A percentile compares a stretch with the other conserved stretches of the same genome.
Evolutionary conservation across 768 basidiomycete genomes (phyloP).

Genomic region (Pleurotus salmoneostramineus): DNA sequence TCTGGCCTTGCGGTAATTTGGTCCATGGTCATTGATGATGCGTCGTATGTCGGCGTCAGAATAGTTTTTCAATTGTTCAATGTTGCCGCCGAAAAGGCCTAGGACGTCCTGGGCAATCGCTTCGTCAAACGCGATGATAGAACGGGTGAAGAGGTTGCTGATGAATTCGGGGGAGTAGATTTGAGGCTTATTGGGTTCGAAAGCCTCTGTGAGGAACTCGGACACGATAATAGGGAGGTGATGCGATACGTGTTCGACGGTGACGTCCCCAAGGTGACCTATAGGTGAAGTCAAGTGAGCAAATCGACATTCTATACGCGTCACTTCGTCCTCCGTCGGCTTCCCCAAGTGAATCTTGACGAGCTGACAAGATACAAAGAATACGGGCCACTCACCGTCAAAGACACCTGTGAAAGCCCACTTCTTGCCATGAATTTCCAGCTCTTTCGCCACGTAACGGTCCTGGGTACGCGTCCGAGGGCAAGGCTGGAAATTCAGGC

Average conservation of each 20-base stretch:
- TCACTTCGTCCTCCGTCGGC: not conserved
- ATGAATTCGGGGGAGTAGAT: conserved; percentile 44
- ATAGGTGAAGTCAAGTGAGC: conserved; percentile 9
- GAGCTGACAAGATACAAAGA: not conserved
- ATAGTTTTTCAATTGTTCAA: conserved; percentile 45
- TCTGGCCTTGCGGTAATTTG: conserved; percentile 60
- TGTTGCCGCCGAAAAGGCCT: conserved; percentile 53
- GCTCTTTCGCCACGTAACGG: conserved; percentile 54
- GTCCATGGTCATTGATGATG: conserved; percentile 64
- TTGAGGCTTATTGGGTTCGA: conserved; percentile 30
- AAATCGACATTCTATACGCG: not conserved
- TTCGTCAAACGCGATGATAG: conserved; percentile 60
- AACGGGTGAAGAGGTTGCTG: conserved; percentile 50
- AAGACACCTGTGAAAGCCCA: conserved; percentile 73
- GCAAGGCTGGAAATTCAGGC: conserved; percentile 67
- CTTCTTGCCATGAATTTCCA: conserved; percentile 48
- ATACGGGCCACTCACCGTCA: conserved; percentile 44
- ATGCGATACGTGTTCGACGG: conserved; percentile 64
- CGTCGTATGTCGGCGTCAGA: conserved; percentile 52
- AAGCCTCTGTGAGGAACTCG: conserved; percentile 47
- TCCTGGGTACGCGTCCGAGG: conserved; percentile 54
- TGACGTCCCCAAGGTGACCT: conserved; percentile 71
- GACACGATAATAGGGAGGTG: conserved; percentile 67
- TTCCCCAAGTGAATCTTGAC: no score
- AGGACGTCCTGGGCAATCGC: conserved; percentile 66